These are phyloP conservation scores for Lepiota brunneoincarnata DNA, from an alignment of 768 basidiomycete genomes.

Conservation along the genomic window DNA sequence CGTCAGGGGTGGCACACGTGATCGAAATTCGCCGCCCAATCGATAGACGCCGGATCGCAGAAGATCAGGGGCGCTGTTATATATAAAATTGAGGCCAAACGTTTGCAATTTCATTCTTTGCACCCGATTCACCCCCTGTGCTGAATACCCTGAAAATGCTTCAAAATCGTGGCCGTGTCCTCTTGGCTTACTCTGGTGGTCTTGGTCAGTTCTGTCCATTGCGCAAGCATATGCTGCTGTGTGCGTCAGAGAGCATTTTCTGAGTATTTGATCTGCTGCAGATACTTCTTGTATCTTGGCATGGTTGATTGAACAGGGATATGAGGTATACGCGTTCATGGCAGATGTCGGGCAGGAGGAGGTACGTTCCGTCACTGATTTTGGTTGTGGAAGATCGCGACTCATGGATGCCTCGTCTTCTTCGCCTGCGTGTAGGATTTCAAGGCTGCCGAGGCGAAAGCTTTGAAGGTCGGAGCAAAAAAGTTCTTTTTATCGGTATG, in stretches of 20 bases:
- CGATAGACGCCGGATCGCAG: conserved; percentile 1
- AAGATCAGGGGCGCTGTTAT: not conserved
- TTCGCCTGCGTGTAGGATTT: conserved; percentile 64
- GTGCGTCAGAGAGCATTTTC: not conserved
- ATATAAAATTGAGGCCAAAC: conserved; percentile 4
- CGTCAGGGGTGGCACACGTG: not conserved
- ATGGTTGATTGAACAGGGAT: conserved; percentile 98
- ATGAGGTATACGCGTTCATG: conserved; percentile 97
- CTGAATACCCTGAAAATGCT: conserved; percentile 33
- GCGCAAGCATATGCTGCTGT: not conserved
- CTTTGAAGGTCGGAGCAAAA: conserved; percentile 87
- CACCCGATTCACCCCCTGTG: not conserved
- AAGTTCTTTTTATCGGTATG: conserved; percentile 89
- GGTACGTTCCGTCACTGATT: conserved; percentile 32
- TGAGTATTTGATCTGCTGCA: conserved; percentile 26
- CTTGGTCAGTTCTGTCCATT: conserved; percentile 59
- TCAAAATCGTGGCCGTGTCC: conserved; percentile 72
- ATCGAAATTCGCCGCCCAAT: not conserved
- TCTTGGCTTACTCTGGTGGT: conserved; percentile 98
- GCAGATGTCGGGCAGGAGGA: conserved; percentile 93
- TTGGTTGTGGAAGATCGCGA: not conserved
- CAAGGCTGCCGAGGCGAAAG: conserved; percentile 86
- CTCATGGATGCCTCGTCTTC: conserved; percentile 8
- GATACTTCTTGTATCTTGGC: conserved; percentile 99
- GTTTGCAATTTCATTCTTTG: conserved; percentile 1